Conservation (phyloP, 805 yeast genomes). For the Candida pseudofarinosa region DNA sequence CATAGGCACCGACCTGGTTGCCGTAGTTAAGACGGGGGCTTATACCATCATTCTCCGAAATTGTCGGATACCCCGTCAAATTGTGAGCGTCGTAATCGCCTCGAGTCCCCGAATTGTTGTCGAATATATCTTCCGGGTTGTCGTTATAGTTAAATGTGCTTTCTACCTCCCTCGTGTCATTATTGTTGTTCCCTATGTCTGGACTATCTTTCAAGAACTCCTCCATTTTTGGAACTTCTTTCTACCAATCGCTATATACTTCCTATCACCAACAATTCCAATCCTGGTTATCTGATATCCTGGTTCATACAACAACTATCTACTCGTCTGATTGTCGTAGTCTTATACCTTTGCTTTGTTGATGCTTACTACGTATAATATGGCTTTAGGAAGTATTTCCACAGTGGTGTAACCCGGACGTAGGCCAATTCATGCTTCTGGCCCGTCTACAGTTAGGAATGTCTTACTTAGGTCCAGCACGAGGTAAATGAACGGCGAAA, state of each 20-base stretch:
- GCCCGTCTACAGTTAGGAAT: background rate
- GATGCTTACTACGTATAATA: background rate
- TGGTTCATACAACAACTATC: background rate
- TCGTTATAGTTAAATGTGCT: background rate
- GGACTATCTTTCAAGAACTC: slow-evolving; percentile 32
- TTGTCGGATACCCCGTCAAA: background rate
- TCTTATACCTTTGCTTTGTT: background rate
- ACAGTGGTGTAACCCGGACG: background rate
- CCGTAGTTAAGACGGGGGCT: slow-evolving; percentile 12
- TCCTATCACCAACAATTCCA: background rate
- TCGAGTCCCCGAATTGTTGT: slow-evolving; percentile 1
- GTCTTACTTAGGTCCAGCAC: no score
- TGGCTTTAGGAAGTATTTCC: no score
- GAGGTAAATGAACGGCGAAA: no score
- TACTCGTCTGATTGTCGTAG: background rate
- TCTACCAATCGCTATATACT: background rate
- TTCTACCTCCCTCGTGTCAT: background rate
- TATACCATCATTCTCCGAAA: slow-evolving; percentile 1
- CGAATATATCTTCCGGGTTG: slow-evolving; percentile 1
- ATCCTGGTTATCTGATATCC: background rate
- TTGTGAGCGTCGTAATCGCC: slow-evolving; percentile 1
- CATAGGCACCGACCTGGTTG: slow-evolving; percentile 12
- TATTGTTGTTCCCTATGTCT: slow-evolving; percentile 11
- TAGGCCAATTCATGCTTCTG: background rate
- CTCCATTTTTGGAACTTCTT: slow-evolving; percentile 17